Base-by-base conservation (phyloP, 176 grass and related monocot genomes). In the Thinopyrum elongatum region DNA sequence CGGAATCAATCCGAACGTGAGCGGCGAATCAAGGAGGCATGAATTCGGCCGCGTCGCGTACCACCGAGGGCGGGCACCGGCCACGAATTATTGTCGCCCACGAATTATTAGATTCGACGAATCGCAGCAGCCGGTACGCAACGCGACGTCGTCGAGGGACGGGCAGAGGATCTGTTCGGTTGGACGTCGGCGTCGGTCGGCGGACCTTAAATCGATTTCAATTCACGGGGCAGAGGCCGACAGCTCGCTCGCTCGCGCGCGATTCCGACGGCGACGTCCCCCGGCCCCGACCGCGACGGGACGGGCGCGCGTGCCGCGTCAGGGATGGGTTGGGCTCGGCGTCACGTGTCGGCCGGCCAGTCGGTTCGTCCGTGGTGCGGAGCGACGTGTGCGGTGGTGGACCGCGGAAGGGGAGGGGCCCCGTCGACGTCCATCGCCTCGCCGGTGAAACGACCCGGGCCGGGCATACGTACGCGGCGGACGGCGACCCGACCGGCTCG, bases 151-250 rank as follows among this genome's bases (percentile, higher is more conserved):
- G n/a, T 15, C n/a, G 25, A 13, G 70, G 16, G 71, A 35, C 58
- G 29, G 44, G 61, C 53, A 9, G 22, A 3, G 4, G 38, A 39
- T 73, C 7, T 42, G 81, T 76, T 91, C 76, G 85, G 61, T 91
- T 87, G 41, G 49, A 84, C 85, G 85, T 91, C 85, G 81, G 36
- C 89, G 61, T 87, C 83, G 78, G 35, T 73, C 38, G 65, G 80
- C 27, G 79, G 71, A 51, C 19, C 65, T 77, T 58, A 27, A 87
- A 84, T 59, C 31, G 83, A 84, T 80, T 58, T 33, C 89, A 58
- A 58, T 58, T 58, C 53, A 58, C 53, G 53, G 80, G 83, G 47
- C 83, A 17, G 89, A 73, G 69, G 35, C 76, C 80, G 76, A 81
- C 74, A 34, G 0, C 12, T 74, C 72, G 72, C 46, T 41, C 26